Conservation (phyloP, 352 stramenopile species). For the Phytophthora ramorum region DNA sequence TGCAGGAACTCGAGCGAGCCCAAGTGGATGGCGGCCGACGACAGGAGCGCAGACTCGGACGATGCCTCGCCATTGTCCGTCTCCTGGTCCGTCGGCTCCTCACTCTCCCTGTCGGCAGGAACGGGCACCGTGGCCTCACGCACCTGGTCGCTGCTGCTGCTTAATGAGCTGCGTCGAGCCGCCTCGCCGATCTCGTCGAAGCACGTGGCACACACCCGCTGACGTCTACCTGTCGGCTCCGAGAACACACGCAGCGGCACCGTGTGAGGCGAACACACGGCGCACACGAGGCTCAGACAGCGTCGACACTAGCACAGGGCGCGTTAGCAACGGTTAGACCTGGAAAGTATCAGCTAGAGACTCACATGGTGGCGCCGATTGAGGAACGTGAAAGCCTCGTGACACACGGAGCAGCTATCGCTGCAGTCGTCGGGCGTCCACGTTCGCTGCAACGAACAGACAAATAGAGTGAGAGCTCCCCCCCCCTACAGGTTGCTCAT, state of each 20-base stretch:
- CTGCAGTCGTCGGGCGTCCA: slow-evolving; percentile 73
- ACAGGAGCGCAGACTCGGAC: slow-evolving; percentile 26
- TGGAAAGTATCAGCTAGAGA: slow-evolving; percentile 1
- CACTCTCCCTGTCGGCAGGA: neutral
- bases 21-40: slow-evolving; percentile 51
- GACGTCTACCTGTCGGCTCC: slow-evolving; percentile 40
- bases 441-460: slow-evolving; percentile 42
- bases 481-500: neutral
- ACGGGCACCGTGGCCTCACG: slow-evolving; percentile 29
- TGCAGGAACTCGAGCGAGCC: slow-evolving; percentile 62
- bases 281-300: slow-evolving; percentile 69
- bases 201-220: slow-evolving; percentile 60
- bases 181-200: slow-evolving; percentile 36
- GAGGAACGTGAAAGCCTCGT: slow-evolving; percentile 72
- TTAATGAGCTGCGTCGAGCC: slow-evolving; percentile 8
- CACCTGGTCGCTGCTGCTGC: slow-evolving; percentile 27
- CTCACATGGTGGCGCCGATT: slow-evolving; percentile 78
- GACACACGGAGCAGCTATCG: slow-evolving; percentile 62
- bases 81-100: slow-evolving; percentile 18
- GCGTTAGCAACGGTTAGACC: slow-evolving; percentile 10
- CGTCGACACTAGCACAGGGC: slow-evolving; percentile 53
- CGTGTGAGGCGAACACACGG: slow-evolving; percentile 62
- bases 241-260: slow-evolving; percentile 64
- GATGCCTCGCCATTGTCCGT: slow-evolving; percentile 28
- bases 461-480: neutral